These are phyloP conservation scores for Cryptosporidium felis DNA, from an alignment of 169 alveolate genomes.

Conservation along the genomic window DNA sequence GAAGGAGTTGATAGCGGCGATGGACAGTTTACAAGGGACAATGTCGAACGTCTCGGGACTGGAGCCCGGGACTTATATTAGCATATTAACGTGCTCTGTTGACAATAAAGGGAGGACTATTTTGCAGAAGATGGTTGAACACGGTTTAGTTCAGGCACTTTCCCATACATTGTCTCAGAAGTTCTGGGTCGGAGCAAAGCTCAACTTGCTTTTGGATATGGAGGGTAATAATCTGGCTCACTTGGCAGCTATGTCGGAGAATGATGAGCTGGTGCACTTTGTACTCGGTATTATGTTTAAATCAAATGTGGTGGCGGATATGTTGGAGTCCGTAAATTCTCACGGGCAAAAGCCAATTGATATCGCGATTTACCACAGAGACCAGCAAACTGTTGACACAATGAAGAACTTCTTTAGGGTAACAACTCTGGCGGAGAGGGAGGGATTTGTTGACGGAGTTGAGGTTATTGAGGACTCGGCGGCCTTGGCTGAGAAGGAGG, in stretches of 20 bases:
- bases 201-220: slow-evolving; percentile 13
- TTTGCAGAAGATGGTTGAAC: slow-evolving; percentile 64
- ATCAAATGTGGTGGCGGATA: slow-evolving; percentile 63
- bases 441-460: slow-evolving; percentile 62
- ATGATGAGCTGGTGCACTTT: slow-evolving; percentile 61
- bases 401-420: slow-evolving; percentile 68
- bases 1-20: slow-evolving; percentile 62
- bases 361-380: slow-evolving; percentile 51
- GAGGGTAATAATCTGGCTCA: slow-evolving; percentile 62
- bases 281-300: slow-evolving; percentile 68
- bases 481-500: slow-evolving; percentile 57
- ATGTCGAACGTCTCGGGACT: slow-evolving; percentile 63
- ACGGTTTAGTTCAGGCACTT: slow-evolving; percentile 61
- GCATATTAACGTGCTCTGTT: slow-evolving; percentile 59
- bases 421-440: slow-evolving; percentile 62
- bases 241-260: slow-evolving; percentile 68
- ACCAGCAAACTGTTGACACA: slow-evolving; percentile 66
- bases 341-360: slow-evolving; percentile 68
- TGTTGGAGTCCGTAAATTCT: slow-evolving; percentile 47
- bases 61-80: slow-evolving; percentile 65
- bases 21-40: slow-evolving; percentile 69
- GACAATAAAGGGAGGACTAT: slow-evolving; percentile 66
- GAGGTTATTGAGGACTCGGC: slow-evolving; percentile 44
- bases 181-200: slow-evolving; percentile 68
- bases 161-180: slow-evolving; percentile 62